A percentile compares a stretch with the other conserved stretches of the same genome.
Evolutionary conservation across 768 basidiomycete genomes (phyloP).

Genomic region (Paxillus ammoniavirescens): DNA sequence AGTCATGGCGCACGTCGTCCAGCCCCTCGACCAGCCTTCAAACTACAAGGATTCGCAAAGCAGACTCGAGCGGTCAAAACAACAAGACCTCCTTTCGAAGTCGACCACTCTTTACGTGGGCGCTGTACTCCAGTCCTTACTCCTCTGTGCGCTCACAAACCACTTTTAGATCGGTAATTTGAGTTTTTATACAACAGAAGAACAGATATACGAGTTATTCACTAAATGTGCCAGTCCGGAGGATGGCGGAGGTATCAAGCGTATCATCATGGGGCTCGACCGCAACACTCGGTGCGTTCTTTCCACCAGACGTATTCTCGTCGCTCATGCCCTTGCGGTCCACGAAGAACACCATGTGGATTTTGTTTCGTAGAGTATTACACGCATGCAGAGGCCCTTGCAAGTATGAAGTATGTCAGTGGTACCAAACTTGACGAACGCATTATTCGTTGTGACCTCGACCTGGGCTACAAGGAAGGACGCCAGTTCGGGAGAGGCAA

Average conservation of each 20-base stretch:
- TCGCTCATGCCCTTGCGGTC: conserved; percentile 8
- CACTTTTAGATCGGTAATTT: conserved; percentile 76
- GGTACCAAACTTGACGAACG: conserved; percentile 99
- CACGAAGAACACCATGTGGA: conserved; percentile 79
- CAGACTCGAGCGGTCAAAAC: conserved; percentile 73
- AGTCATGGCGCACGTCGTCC: conserved; percentile 82
- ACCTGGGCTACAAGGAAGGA: conserved; percentile 94
- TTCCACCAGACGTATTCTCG: background rate
- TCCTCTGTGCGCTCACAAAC: conserved; percentile 18
- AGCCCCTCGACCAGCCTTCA: conserved; percentile 87
- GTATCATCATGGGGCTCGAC: conserved; percentile 94
- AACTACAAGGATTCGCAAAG: conserved; percentile 95
- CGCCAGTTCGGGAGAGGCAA: conserved; percentile 97
- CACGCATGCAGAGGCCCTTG: conserved; percentile 89
- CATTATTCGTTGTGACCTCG: conserved; percentile 96
- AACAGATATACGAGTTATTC: conserved; percentile 93
- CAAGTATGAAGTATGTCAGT: conserved; percentile 89
- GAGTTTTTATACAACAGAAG: conserved; percentile 94
- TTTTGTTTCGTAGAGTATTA: conserved; percentile 98
- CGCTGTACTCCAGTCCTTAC: conserved; percentile 8
- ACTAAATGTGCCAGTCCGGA: conserved; percentile 86
- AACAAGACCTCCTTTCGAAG: conserved; percentile 76
- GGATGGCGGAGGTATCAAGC: conserved; percentile 87
- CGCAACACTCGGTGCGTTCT: conserved; percentile 71
- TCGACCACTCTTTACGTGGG: conserved; percentile 91